These are phyloP conservation scores for Penicillium sp. DNA, from an alignment of 2,329 filamentous ascomycete species.

Conservation along the genomic window DNA sequence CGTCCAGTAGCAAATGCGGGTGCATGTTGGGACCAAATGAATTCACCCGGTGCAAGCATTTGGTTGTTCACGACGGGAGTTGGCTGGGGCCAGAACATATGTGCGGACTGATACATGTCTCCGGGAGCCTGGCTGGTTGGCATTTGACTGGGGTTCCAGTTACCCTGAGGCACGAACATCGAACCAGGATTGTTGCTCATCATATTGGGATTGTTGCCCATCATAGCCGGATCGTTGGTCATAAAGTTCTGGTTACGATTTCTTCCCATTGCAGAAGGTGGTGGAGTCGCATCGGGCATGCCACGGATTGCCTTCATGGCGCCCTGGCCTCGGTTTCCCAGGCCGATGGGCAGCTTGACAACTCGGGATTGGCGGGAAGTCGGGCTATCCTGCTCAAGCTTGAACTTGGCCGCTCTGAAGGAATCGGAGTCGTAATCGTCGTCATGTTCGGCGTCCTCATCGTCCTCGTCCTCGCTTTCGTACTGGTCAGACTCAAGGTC, in stretches of 20 bases:
- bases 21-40: neutral
- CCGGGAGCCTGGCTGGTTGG: neutral
- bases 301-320: neutral
- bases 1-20: neutral
- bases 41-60: neutral
- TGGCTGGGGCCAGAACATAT: neutral
- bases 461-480: neutral
- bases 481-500: neutral
- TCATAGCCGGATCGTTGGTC: slow-evolving; percentile 1
- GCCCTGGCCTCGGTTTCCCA: neutral
- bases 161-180: neutral
- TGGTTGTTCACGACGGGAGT: neutral
- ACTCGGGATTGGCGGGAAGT: neutral
- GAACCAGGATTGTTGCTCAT: neutral
- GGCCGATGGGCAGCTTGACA: neutral
- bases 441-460: neutral
- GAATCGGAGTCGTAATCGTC: neutral
- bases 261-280: neutral
- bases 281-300: neutral
- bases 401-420: neutral
- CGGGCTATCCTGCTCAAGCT: neutral
- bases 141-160: neutral
- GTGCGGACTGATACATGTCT: neutral
- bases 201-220: neutral
- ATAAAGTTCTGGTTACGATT: neutral